phyloP scores from a whole-genome alignment of 768 basidiomycete species.

The Boletus subparvulus region DNA sequence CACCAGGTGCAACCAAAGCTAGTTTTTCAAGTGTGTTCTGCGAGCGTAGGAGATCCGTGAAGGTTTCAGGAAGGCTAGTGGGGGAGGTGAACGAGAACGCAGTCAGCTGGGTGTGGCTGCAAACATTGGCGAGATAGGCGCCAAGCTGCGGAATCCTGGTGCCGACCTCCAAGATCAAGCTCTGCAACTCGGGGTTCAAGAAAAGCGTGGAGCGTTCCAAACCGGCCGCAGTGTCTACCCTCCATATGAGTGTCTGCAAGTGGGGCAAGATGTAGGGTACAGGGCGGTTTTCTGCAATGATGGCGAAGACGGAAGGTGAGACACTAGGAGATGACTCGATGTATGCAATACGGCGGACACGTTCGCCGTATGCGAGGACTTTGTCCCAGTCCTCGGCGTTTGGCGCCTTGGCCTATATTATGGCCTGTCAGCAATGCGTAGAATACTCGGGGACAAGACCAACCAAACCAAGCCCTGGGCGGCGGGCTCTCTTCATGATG shows the following conservation, averaged over 20 bases:
- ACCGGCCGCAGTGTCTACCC: slow-evolving; percentile 62
- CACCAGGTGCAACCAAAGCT: slow-evolving; percentile 70
- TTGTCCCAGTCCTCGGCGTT: slow-evolving; percentile 67
- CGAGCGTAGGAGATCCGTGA: slow-evolving; percentile 61
- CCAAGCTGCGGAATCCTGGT: slow-evolving; percentile 57
- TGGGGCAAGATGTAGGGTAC: slow-evolving; percentile 64
- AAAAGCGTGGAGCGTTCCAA: slow-evolving; percentile 66
- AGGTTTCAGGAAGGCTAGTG: slow-evolving; percentile 66
- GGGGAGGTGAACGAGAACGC: slow-evolving; percentile 70
- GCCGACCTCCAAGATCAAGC: slow-evolving; percentile 60
- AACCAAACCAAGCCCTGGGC: slow-evolving; percentile 77
- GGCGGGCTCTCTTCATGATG: slow-evolving; percentile 66
- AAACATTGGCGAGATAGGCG: slow-evolving; percentile 63
- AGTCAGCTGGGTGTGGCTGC: slow-evolving; percentile 60
- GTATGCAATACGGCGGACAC: slow-evolving; percentile 68
- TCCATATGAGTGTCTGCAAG: slow-evolving; percentile 70
- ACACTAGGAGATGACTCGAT: slow-evolving; percentile 66
- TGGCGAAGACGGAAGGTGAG: slow-evolving; percentile 62
- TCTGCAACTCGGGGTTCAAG: slow-evolving; percentile 61
- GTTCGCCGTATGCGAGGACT: slow-evolving; percentile 63
- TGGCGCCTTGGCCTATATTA: slow-evolving; percentile 54
- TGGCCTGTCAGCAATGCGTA: slow-evolving; percentile 6
- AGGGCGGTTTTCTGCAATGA: slow-evolving; percentile 64
- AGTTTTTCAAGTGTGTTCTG: slow-evolving; percentile 63
- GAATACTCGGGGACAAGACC: slow-evolving; percentile 28